Evolutionary conservation across 2,329 filamentous ascomycete genomes (phyloP), one percentile per base, ranked within the genome.

Genomic region (Aspergillus quadricinctus): DNA sequence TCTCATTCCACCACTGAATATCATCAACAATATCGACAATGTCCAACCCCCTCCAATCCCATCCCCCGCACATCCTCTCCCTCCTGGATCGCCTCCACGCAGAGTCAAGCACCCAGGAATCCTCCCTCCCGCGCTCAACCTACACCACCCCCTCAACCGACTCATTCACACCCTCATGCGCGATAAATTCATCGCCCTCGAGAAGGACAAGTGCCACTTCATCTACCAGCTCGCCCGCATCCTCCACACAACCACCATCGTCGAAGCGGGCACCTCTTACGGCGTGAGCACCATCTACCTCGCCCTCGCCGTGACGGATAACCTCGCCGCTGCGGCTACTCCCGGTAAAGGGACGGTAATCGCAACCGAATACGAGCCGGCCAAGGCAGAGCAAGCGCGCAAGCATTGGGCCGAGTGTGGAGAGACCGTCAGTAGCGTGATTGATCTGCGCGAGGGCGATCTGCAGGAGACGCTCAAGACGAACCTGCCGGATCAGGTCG

Each of bases 211-310:
- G 66, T 82, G 78, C 61, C 72, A 78, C 3, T 76, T 85, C 41
- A 70, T 83, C 1, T 86, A 87, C 66, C 78, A 81, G 19, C 73
- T 87, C 0, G 65, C 78, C 2, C 76, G 77, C 3, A 73, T 77
- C 10, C 79, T 70, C 9, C 74, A 77, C 1, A 83, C 83, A 0
- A 73, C 72, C 1, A 77, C 77, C 45, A 71, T 86, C 23, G 78
- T 87, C 40, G 84, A 87, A 64, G 83, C 82, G 0, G 84, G 84
- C 1, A 87, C 84, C 0, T 81, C 78, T 45, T 87, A 83, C 56
- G 84, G 84, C 2, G 78, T 87, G 1, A 83, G 80, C 55, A 86
- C 84, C 0, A 83, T 87, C 48, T 87, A 86, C 57, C 76, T 87
- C 1, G 82, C 83, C 0, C 72, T 86, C 2, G 84, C 83, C 0